phyloP scores from a whole-genome alignment of 202 grass and related monocot genomes.

The Alloteropsis angusta region DNA sequence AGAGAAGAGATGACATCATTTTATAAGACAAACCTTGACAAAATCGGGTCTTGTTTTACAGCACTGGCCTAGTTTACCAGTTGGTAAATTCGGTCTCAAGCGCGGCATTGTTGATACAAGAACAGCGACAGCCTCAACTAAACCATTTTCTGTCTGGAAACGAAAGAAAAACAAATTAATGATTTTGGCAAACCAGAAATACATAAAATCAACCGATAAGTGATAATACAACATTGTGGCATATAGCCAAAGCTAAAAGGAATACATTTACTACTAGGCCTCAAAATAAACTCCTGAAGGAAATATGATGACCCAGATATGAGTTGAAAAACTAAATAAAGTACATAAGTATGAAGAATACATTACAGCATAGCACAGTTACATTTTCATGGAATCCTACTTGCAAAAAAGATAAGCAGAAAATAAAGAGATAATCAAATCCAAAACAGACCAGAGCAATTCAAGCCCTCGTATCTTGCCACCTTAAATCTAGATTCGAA shows the following conservation, averaged over 20 bases:
- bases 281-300: slow-evolving; percentile 11
- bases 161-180: background rate
- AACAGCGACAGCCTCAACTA: slow-evolving; percentile 91
- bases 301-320: background rate
- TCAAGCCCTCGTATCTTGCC: background rate
- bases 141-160: slow-evolving; percentile 87
- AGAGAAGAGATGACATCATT: background rate
- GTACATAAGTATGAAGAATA: background rate
- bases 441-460: background rate
- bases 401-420: background rate
- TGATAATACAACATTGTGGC: background rate
- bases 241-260: slow-evolving; percentile 13
- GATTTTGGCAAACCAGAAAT: background rate
- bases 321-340: background rate
- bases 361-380: slow-evolving; percentile 1
- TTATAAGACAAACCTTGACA: slow-evolving; percentile 74
- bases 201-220: background rate
- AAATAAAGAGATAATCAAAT: background rate
- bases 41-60: slow-evolving; percentile 91
- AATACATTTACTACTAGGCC: background rate
- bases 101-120: slow-evolving; percentile 89
- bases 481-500: background rate
- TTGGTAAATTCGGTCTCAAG: slow-evolving; percentile 52
- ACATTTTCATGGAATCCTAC: background rate
- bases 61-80: slow-evolving; percentile 67